Conservation (phyloP, 2,329 filamentous ascomycete genomes). For the Ophiostoma australiae region DNA sequence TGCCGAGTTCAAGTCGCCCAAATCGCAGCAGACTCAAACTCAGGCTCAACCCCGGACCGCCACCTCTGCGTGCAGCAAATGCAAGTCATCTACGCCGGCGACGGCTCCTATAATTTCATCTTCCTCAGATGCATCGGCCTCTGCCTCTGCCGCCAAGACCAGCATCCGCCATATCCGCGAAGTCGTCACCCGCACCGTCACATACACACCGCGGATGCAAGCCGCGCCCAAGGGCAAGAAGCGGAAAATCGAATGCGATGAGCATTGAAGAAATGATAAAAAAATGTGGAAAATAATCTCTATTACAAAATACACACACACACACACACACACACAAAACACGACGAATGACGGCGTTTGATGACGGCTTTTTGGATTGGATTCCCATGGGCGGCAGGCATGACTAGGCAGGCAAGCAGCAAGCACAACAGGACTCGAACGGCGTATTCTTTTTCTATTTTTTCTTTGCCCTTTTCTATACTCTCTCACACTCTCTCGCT, state of each 20-base stretch:
- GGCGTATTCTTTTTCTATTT: slow-evolving; percentile 7
- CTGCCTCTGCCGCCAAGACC: slow-evolving; percentile 39
- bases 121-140: background rate
- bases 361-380: background rate
- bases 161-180: slow-evolving; percentile 71
- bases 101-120: slow-evolving; percentile 34
- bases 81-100: slow-evolving; percentile 23
- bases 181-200: slow-evolving; percentile 90
- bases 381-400: background rate
- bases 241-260: slow-evolving; percentile 58
- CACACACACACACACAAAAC: background rate
- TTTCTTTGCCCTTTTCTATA: background rate
- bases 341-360: slow-evolving; percentile 11
- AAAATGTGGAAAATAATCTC: background rate
- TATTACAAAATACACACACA: background rate
- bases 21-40: slow-evolving; percentile 12
- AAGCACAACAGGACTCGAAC: background rate
- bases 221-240: slow-evolving; percentile 90
- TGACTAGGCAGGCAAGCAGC: slow-evolving; percentile 4
- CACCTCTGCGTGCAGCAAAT: slow-evolving; percentile 25
- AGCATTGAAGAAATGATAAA: background rate
- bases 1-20: slow-evolving; percentile 48
- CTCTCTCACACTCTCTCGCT: background rate
- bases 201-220: slow-evolving; percentile 76
- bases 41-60: background rate